Evolutionary conservation across 352 stramenopile species (phyloP), one percentile per base, ranked within the genome.

Genomic region (Globisporangium alternatum): DNA sequence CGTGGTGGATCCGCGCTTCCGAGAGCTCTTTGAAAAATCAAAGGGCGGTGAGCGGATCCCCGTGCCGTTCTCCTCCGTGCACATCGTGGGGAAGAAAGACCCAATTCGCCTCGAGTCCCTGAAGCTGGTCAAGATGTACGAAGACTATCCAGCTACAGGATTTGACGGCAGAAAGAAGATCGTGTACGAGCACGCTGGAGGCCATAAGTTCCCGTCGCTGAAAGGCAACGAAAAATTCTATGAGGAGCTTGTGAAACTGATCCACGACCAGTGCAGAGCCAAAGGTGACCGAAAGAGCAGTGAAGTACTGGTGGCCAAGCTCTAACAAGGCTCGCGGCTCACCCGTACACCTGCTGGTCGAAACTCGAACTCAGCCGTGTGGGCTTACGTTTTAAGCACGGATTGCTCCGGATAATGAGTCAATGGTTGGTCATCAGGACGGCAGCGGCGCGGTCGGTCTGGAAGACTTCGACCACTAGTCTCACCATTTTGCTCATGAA

Each of bases 141-240:
- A 35, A 35, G 31, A 35, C 31, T 35, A 35, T 6, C 31, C 31
- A 6, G 31, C 35, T n/a, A n/a, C n/a, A 41, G 35, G 35, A 12
- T 8, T 1, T 41, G 4, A n/a, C 30, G 12, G 1, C 10, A 28
- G 62, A 48, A 33, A 15, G 54, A 74, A 76, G 51, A 21, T 81
- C 22, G 31, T 84, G 21, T 9, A 80, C 21, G 72, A 88, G 44
- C 69, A 83, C 54, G 67, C 77, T 15, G 65, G 67, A 41, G 72
- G 78, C 37, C 84, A 93, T 68, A 89, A 88, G 54, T 91, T 93
- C 62, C 81, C 84, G 5, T 85, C 81, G 8, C 72, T 75, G 3
- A 77, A 62, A 12, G 69, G 74, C 51, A 67, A 91, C 59, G 60
- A 73, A 15, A 43, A 70, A 37, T 67, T 91, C 12, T 88, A 86